Evolutionary conservation across 495 filamentous ascomycete species (phyloP), one percentile per base, ranked within the genome.

Genomic region (Xanthoparmelia taractica): DNA sequence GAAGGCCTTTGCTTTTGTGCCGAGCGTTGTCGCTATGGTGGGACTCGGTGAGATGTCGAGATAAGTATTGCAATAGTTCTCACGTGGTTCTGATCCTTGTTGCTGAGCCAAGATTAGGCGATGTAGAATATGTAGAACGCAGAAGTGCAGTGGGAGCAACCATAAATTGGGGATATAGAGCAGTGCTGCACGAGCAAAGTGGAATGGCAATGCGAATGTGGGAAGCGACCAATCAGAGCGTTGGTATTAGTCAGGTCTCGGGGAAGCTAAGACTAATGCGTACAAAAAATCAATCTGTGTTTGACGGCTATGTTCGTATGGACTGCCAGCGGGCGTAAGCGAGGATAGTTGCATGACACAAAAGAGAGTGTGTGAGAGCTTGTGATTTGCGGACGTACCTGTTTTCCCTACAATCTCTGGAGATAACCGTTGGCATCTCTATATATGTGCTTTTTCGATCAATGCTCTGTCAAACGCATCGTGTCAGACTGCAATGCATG

Each of bases 201-300:
- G 45, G 12, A 38, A 61, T 36, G 25, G 45, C 8, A 40, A 36
- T n/a, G 25, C 3, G 13, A 52, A 34, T 15, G 50, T 15, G 50
- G 48, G 48, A 56, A 25, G 23, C 37, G 63, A 55, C 63, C 63
- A 65, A 65, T 65, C 63, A 65, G 45, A 60, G 57, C 25, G 20
- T 18, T 25, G 29, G 57, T 38, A 65, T 65, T 65, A 38, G 57
- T 65, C 36, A 62, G 50, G 23, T 23, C 27, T 11, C 29, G 33
- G 38, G 52, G 48, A 36, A 13, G 38, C 10, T 11, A 45, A 38
- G 37, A 36, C 50, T 18, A 43, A 62, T 11, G 27, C 7, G 37
- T 25, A 33, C 40, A 38, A 45, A 38, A 34, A 34, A 4, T 37
- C 12, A 27, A 31, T 33, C 6, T 57, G 20, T 34, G 11, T 45